phyloP scores from a whole-genome alignment of 2,329 filamentous ascomycete genomes.

The Mariannaea sp. region DNA sequence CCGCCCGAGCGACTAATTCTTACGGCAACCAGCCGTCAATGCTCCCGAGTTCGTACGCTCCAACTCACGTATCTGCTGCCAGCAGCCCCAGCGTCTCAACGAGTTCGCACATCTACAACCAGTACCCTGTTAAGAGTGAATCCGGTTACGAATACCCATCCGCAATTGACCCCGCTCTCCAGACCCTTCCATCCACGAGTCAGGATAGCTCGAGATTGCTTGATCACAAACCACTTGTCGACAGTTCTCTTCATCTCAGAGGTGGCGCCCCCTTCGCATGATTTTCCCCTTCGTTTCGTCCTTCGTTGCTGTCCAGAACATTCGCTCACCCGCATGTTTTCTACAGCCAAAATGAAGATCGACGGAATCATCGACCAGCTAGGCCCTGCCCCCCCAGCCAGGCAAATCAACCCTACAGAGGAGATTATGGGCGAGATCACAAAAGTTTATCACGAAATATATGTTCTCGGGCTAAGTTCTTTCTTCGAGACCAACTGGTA shows the following conservation, averaged over 20 bases:
- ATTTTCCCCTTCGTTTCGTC: slow-evolving; percentile 37
- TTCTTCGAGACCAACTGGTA: slow-evolving; percentile 89
- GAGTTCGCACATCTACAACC: slow-evolving; percentile 42
- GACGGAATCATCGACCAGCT: slow-evolving; percentile 71
- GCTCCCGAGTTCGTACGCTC: slow-evolving; percentile 50
- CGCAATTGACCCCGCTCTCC: slow-evolving; percentile 70
- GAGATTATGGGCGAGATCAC: slow-evolving; percentile 68
- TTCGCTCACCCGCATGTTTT: slow-evolving; percentile 41
- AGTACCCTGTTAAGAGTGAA: slow-evolving; percentile 46
- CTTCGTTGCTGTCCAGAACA: slow-evolving; percentile 37
- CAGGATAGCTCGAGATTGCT: slow-evolving; percentile 34
- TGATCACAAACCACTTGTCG: slow-evolving; percentile 39
- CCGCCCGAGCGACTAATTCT: slow-evolving; percentile 43
- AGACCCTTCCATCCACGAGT: slow-evolving; percentile 43
- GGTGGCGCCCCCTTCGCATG: slow-evolving; percentile 53
- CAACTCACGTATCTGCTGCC: slow-evolving; percentile 40
- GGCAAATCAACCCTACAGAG: slow-evolving; percentile 56
- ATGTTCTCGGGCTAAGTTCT: slow-evolving; percentile 72
- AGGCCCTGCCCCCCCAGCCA: slow-evolving; percentile 62
- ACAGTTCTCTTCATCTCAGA: slow-evolving; percentile 51
- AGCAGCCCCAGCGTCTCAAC: slow-evolving; percentile 42
- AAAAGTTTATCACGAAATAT: slow-evolving; percentile 74
- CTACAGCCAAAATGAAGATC: slow-evolving; percentile 62
- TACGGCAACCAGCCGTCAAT: slow-evolving; percentile 54
- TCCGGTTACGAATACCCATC: slow-evolving; percentile 59